Base-by-base conservation (phyloP, 2,329 filamentous ascomycete genomes). In the Hypoxylon sp. region DNA sequence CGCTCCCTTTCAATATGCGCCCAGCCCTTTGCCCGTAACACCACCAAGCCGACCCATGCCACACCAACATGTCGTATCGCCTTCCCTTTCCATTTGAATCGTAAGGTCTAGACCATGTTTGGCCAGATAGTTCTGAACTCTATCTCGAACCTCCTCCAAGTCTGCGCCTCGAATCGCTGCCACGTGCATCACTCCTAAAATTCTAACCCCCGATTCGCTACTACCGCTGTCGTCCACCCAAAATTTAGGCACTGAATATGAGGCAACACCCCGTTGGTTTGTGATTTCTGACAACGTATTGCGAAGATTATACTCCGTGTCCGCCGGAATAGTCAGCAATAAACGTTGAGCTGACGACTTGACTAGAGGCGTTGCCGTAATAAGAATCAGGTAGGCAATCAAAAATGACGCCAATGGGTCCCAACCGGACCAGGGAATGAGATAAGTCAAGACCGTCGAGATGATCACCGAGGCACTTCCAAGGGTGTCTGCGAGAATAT, bases 401-500 rank as follows among this genome's bases (percentile, higher is more conserved):
- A 97, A 85, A 77, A 94, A 96, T 0, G 95, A 97, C 0, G 96
- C 96, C 19, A 98, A 81, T 2, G 96, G 96, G 77, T 99, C 96
- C 88, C 95, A 99, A 23, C 95, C 93, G 5, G 93, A 87, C 94
- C 95, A 98, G 14, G 92, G 91, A 75, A 92, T 91, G 73, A 93
- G 90, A 75, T 96, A 91, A 0, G 96, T 97, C 21, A 98, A 83
- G 0, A 93, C 82, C 0, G 96, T 99, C 6, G 94, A 97, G 32
- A 94, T 88, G 67, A 99, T 97, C 50, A 99, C 96, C 0, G 96
- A 96, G 1, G 94, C 91, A 58, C 94, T 97, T 25, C 96, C 96
- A 29, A 98, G 88, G 0, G 96, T 97, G 77, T 99, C 96, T 5
- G 96, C 96, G 27, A 98, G 85, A 53, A 99, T 92, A 75, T 99